Evolutionary conservation across 2,329 filamentous ascomycete species (phyloP), one percentile per base, ranked within the genome.

Genomic region (Dactylellina leptospora): DNA sequence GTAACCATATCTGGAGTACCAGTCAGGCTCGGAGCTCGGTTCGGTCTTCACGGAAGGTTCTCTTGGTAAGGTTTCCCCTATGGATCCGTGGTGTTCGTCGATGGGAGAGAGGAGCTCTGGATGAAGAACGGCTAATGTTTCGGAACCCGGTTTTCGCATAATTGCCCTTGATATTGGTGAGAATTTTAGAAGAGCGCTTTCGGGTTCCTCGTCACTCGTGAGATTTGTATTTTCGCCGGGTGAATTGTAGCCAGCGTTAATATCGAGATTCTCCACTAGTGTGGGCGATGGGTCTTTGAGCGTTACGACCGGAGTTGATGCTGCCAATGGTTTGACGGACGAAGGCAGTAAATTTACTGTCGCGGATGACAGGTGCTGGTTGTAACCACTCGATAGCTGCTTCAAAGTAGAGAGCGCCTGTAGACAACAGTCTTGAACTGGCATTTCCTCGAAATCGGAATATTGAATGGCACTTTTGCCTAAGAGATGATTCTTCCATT

Each of bases 1-100:
- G 25, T 71, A 71, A 9, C 66, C 66, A 16, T 62, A 71, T 36
- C 47, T 71, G 9, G 48, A 51, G 45, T 71, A 71, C 45, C 56
- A 71, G 22, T 56, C 66, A 1, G 36, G 33, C 30, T 59, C 50
- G n/a, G 66, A 63, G 13, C 22, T 36, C 2, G 45, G 42, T 40
- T 71, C 66, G 3, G 27, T 16, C 48, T 71, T 71, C 33, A 71
- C 53, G 5, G 33, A 28, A 4, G 11, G 20, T 16, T 54, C 40
- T 3, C 18, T 16, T 1, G 13, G 13, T 16, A 38, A 10, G 9
- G 45, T 9, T 2, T 25, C 44, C 1, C 47, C 42, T 1, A 20
- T 13, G 3, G 16, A 6, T 27, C 27, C 8, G 20, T 16, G n/a
- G 11, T 28, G 13, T 13, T 22, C 54, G 30, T 63, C 23, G 16